These are phyloP conservation scores for Beauveria varroae DNA, from an alignment of 2,329 filamentous ascomycete genomes.

Conservation along the genomic window DNA sequence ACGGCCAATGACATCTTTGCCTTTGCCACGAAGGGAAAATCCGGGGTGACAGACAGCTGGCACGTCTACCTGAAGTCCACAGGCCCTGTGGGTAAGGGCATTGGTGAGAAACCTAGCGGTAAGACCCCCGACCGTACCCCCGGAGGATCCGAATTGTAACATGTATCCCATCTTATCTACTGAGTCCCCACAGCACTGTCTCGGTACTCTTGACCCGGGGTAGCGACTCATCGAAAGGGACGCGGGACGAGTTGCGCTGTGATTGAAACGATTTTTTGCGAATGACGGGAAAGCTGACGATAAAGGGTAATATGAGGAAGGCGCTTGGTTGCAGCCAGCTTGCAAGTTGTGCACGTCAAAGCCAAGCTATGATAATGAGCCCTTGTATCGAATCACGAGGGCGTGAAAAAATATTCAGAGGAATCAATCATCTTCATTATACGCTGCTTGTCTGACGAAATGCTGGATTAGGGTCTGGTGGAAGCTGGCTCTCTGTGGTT, in stretches of 20 bases:
- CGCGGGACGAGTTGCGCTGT: background rate
- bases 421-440: background rate
- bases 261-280: background rate
- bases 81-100: slow-evolving; percentile 67
- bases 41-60: slow-evolving; percentile 72
- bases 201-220: background rate
- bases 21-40: slow-evolving; percentile 76
- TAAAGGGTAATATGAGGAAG: slow-evolving; percentile 93
- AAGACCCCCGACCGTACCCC: slow-evolving; percentile 21
- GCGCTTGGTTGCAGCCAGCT: slow-evolving; percentile 78
- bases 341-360: slow-evolving; percentile 71
- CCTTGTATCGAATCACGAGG: background rate
- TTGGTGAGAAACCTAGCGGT: slow-evolving; percentile 71
- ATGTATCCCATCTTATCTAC: background rate
- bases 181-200: background rate
- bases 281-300: slow-evolving; percentile 71
- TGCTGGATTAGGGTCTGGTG: background rate
- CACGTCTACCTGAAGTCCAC: slow-evolving; percentile 83
- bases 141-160: background rate
- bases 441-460: background rate
- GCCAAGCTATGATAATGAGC: slow-evolving; percentile 57
- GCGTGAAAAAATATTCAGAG: too few relatives aligned
- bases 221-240: background rate
- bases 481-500: background rate
- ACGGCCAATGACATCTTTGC: slow-evolving; percentile 72